phyloP scores from a whole-genome alignment of 2,329 filamentous ascomycete genomes.

The Ophiostoma triangulosporum region DNA sequence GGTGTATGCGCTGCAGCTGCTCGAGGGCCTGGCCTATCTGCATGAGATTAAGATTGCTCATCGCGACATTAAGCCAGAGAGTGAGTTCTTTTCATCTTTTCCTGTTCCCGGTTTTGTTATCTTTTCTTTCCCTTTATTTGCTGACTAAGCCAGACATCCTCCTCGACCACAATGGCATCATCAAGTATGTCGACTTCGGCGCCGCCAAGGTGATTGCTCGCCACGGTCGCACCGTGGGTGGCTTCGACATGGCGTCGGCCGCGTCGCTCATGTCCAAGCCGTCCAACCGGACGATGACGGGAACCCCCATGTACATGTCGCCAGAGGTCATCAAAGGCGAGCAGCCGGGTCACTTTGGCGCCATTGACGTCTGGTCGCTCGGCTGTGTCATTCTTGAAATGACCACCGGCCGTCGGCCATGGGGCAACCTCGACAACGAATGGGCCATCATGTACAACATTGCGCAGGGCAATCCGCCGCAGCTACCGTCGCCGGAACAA shows the following conservation, averaged over 20 bases:
- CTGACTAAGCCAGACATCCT: slow-evolving; percentile 59
- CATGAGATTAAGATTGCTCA: slow-evolving; percentile 88
- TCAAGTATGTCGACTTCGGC: slow-evolving; percentile 98
- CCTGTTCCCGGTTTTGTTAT: neutral
- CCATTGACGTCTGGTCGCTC: slow-evolving; percentile 91
- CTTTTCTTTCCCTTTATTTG: neutral
- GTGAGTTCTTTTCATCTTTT: slow-evolving; percentile 36
- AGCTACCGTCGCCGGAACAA: slow-evolving; percentile 69
- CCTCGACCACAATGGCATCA: slow-evolving; percentile 92
- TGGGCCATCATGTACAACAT: slow-evolving; percentile 99
- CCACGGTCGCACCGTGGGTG: slow-evolving; percentile 65
- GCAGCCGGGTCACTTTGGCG: slow-evolving; percentile 63
- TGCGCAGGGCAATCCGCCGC: slow-evolving; percentile 85
- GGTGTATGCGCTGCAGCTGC: slow-evolving; percentile 86
- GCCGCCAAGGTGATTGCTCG: slow-evolving; percentile 94
- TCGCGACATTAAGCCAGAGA: slow-evolving; percentile 95
- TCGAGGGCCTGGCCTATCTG: slow-evolving; percentile 87
- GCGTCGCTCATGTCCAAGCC: slow-evolving; percentile 34
- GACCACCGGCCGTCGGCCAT: slow-evolving; percentile 86
- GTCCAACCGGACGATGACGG: slow-evolving; percentile 78
- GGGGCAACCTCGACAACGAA: slow-evolving; percentile 94
- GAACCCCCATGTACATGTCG: slow-evolving; percentile 99
- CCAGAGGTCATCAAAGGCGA: slow-evolving; percentile 95
- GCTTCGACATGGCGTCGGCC: slow-evolving; percentile 24
- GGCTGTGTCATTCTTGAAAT: slow-evolving; percentile 96